Conservation (phyloP, 176 grass and related monocot genomes). For the Eleusine indica region DNA sequence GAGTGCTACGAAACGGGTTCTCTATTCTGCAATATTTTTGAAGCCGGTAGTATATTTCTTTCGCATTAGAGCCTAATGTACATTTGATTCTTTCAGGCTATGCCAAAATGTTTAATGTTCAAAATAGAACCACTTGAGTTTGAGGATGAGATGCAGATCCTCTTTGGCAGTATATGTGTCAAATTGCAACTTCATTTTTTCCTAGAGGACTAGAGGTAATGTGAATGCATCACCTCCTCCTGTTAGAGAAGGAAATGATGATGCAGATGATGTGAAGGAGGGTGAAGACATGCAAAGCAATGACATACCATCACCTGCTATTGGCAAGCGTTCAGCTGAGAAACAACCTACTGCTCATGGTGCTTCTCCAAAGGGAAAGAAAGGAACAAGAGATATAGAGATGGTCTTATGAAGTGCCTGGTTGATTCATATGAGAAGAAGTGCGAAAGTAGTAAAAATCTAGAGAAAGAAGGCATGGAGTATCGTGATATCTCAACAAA, state of each 20-base stretch:
- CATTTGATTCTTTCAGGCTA: background rate
- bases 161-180: background rate
- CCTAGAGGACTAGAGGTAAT: background rate
- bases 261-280: background rate
- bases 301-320: background rate
- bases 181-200: background rate
- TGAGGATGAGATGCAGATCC: background rate
- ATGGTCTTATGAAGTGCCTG: background rate
- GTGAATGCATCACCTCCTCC: too few species aligned
- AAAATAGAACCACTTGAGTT: background rate
- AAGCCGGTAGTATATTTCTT: too few species aligned
- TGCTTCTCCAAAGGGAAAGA: background rate
- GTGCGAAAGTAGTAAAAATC: background rate
- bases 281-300: background rate
- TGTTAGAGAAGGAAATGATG: too few species aligned
- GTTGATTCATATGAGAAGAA: background rate
- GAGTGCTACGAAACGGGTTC: background rate
- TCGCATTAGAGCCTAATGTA: background rate
- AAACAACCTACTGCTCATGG: background rate
- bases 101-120: background rate
- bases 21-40: too few species aligned
- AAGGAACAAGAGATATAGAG: background rate
- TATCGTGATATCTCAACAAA: too few species aligned
- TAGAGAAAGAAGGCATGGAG: too few species aligned
- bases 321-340: background rate